Evolutionary conservation across 139 green algal species (phyloP).

Genomic region (Parachlorella kessleri): DNA sequence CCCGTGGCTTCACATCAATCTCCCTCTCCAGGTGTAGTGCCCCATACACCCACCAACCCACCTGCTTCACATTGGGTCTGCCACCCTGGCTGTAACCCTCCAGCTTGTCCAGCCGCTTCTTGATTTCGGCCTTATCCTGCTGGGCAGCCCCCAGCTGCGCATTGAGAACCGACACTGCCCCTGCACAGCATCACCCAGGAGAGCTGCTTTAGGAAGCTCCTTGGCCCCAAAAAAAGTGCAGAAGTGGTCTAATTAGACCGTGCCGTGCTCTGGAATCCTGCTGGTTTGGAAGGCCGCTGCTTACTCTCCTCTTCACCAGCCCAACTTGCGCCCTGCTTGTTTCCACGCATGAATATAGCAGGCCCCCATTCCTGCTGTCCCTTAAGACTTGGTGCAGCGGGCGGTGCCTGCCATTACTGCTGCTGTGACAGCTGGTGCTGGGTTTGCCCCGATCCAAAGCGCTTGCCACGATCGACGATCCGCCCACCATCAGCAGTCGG

Average conservation of each 20-base stretch:
- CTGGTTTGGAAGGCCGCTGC: background rate
- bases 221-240: too few species aligned
- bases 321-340: background rate
- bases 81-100: constrained; percentile 15
- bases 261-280: too few species aligned
- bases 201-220: too few species aligned
- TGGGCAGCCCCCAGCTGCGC: background rate
- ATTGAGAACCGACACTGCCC: background rate
- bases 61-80: background rate
- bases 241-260: too few species aligned
- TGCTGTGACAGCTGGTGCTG: background rate
- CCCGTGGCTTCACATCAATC: too few species aligned
- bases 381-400: background rate
- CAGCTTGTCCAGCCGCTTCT: constrained; percentile 40
- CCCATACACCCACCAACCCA: background rate
- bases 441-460: too few species aligned
- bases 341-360: too few species aligned
- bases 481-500: background rate
- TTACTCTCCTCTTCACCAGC: background rate
- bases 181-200: constrained; percentile 14
- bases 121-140: constrained; percentile 42
- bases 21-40: background rate
- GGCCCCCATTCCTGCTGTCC: too few species aligned
- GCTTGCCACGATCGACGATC: too few species aligned
- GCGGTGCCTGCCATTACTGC: too few species aligned